Percentiles rank a stretch among this genome's conserved stretches.
These are phyloP conservation scores for Monosporascus sp. DNA, from an alignment of 2,329 filamentous ascomycete genomes.

Conservation along the genomic window DNA sequence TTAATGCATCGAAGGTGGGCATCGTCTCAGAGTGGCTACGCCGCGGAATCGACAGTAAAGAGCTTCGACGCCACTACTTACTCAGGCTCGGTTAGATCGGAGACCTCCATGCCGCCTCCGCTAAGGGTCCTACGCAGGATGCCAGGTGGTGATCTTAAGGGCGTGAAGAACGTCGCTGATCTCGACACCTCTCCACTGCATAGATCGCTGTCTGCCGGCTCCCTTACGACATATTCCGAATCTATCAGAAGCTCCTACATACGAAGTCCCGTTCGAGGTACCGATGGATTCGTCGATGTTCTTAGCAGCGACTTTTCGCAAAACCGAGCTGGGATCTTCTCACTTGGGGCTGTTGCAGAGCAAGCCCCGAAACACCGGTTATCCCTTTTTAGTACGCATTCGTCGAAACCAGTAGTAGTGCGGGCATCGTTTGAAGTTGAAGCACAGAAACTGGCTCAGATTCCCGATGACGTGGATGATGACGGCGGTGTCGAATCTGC, in stretches of 20 bases:
- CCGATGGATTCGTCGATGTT: slow-evolving; percentile 39
- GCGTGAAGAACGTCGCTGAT: slow-evolving; percentile 60
- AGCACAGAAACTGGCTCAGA: slow-evolving; percentile 77
- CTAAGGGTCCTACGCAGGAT: slow-evolving; percentile 62
- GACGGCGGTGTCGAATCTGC: slow-evolving; percentile 92
- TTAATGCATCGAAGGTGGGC: slow-evolving; percentile 50
- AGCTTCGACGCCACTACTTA: slow-evolving; percentile 59
- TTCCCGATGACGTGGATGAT: slow-evolving; percentile 73
- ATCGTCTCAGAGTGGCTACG: slow-evolving; percentile 54
- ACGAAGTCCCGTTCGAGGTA: slow-evolving; percentile 33
- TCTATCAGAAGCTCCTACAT: slow-evolving; percentile 55
- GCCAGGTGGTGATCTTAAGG: slow-evolving; percentile 70
- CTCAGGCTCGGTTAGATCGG: slow-evolving; percentile 45
- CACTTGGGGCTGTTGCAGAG: slow-evolving; percentile 53
- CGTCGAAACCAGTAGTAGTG: slow-evolving; percentile 55
- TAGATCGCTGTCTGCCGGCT: slow-evolving; percentile 53
- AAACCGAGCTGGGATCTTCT: slow-evolving; percentile 43
- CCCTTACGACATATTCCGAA: slow-evolving; percentile 54
- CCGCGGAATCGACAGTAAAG: slow-evolving; percentile 43
- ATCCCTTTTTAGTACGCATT: slow-evolving; percentile 57
- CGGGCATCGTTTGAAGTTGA: slow-evolving; percentile 81
- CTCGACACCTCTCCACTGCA: slow-evolving; percentile 44
- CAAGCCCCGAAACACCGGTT: slow-evolving; percentile 39
- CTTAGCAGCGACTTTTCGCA: slow-evolving; percentile 37
- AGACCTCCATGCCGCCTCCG: slow-evolving; percentile 42